Conservation (phyloP, 2,329 filamentous ascomycete species). For the Sclerotinia spermophila region DNA sequence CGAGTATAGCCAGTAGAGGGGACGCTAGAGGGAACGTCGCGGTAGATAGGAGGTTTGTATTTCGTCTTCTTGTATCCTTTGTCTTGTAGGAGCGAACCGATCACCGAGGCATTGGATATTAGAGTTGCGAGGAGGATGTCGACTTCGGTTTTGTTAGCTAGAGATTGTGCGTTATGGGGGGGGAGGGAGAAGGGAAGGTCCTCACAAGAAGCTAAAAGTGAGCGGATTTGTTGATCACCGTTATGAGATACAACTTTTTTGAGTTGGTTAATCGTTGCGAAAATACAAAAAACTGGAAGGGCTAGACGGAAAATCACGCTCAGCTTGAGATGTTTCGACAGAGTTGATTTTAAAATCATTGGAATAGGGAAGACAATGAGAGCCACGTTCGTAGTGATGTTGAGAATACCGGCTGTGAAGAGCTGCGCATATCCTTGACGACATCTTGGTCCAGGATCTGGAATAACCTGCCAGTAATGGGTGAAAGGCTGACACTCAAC, state of each 20-base stretch:
- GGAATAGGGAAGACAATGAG: conserved; percentile 85
- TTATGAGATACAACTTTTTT: conserved; percentile 64
- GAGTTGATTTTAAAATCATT: conserved; percentile 73
- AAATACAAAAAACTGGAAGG: conserved; percentile 68
- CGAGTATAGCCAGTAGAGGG: neutral
- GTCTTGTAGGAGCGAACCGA: conserved; percentile 88
- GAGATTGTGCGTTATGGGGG: neutral
- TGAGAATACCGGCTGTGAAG: conserved; percentile 78
- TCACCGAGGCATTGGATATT: conserved; percentile 83
- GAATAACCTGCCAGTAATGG: conserved; percentile 74
- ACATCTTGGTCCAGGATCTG: conserved; percentile 80
- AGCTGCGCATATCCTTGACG: conserved; percentile 82
- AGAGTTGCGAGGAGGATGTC: conserved; percentile 84
- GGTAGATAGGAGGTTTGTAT: conserved; percentile 47
- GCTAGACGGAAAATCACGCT: conserved; percentile 10
- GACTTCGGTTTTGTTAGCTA: conserved; percentile 37
- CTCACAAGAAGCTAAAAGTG: conserved; percentile 68
- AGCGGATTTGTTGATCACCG: conserved; percentile 78
- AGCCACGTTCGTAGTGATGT: conserved; percentile 82
- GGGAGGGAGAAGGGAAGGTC: too few species aligned
- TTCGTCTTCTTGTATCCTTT: conserved; percentile 84
- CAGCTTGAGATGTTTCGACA: conserved; percentile 46
- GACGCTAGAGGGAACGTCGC: neutral
- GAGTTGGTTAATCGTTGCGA: conserved; percentile 73
- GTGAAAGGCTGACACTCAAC: conserved; percentile 73